A percentile compares a stretch with the other conserved stretches of the same genome.
These are phyloP conservation scores for Pichia thaimueangensis DNA, from an alignment of 805 yeast genomes.

Conservation along the genomic window DNA sequence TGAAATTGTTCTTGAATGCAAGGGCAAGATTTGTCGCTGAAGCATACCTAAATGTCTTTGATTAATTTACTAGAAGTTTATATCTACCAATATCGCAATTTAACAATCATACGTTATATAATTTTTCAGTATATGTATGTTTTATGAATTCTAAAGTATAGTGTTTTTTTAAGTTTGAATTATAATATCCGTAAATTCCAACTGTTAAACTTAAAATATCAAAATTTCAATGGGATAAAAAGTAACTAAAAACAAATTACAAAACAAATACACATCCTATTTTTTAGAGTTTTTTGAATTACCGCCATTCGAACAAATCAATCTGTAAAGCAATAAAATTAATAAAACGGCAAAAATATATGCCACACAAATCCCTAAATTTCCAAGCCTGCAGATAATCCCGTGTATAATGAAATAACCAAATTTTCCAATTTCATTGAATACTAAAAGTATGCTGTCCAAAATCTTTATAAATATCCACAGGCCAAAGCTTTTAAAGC, in stretches of 20 bases:
- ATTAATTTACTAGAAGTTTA: slow-evolving; percentile 41
- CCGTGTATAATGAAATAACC: slow-evolving; percentile 8
- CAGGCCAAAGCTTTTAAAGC: slow-evolving; percentile 32
- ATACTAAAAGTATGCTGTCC: not conserved
- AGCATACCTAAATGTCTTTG: slow-evolving; percentile 86
- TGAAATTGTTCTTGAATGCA: slow-evolving; percentile 94
- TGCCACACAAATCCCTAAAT: not conserved
- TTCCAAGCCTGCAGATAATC: slow-evolving; percentile 28
- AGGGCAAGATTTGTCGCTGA: slow-evolving; percentile 98
- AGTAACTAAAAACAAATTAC: no score
- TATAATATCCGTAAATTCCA: no score
- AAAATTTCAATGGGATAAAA: no score
- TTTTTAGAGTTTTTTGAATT: not conserved
- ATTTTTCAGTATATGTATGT: no score
- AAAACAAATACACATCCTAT: no score
- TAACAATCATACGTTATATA: no score
- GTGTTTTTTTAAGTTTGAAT: no score
- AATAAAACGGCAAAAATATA: slow-evolving; percentile 13
- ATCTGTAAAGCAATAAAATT: slow-evolving; percentile 9
- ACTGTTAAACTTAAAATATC: no score
- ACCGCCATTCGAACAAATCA: no score
- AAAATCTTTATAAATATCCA: slow-evolving; percentile 21
- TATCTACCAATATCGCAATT: no score
- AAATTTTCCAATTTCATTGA: not conserved
- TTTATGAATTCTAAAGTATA: no score